phyloP scores from a whole-genome alignment of 1,284 basidiomycete species.

The Puccinia triticina region DNA sequence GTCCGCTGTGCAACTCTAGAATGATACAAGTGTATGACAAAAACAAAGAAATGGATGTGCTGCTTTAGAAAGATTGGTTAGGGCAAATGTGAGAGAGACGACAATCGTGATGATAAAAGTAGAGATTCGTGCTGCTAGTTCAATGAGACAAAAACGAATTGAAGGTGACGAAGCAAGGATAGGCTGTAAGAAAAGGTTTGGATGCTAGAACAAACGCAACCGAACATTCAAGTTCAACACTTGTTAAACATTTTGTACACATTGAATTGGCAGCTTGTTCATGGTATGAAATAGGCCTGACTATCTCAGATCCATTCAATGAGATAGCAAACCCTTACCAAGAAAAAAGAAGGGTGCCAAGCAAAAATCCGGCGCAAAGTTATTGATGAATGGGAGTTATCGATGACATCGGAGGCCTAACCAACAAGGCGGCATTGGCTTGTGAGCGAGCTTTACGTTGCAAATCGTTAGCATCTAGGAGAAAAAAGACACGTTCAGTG shows the following conservation, averaged over 20 bases:
- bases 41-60: conserved; percentile 3
- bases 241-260: background rate
- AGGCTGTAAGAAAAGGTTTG: background rate
- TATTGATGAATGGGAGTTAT: conserved; percentile 12
- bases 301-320: conserved; percentile 25
- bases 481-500: background rate
- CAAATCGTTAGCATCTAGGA: conserved; percentile 47
- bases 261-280: conserved; percentile 9
- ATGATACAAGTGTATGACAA: conserved; percentile 27
- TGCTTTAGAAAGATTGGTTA: conserved; percentile 15
- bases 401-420: conserved; percentile 30
- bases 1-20: background rate
- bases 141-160: background rate
- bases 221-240: conserved; percentile 1
- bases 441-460: conserved; percentile 51
- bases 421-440: conserved; percentile 49
- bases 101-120: background rate
- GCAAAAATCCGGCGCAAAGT: background rate
- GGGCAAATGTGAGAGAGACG: background rate
- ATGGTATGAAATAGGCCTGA: conserved; percentile 6
- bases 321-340: conserved; percentile 22
- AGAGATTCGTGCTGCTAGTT: background rate
- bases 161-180: background rate
- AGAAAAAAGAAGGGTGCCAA: conserved; percentile 41
- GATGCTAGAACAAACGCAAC: background rate